A percentile compares a stretch with the other conserved stretches of the same genome.
These are phyloP conservation scores for Acanthochlamys bracteata DNA, from an alignment of 106 monocot species.

Conservation along the genomic window DNA sequence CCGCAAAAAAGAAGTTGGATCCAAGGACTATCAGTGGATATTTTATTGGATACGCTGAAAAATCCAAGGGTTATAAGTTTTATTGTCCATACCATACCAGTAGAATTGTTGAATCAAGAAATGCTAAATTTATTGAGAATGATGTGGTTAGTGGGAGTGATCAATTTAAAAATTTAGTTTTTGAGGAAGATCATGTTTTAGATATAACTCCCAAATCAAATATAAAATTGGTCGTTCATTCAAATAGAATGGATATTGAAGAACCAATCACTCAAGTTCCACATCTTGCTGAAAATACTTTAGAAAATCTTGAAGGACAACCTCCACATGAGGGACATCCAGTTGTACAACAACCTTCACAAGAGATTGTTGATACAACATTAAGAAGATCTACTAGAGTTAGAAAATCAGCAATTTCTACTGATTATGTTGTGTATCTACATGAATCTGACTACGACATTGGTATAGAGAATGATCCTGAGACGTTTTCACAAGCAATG, in stretches of 20 bases:
- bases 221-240: not conserved
- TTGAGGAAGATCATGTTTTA: not conserved
- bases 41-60: constrained; percentile 1
- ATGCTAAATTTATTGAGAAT: not conserved
- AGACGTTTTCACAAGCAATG: constrained; percentile 4
- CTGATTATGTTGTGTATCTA: constrained; percentile 5
- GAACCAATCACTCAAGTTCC: not conserved
- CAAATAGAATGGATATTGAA: not conserved
- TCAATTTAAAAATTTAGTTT: not conserved
- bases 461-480: not conserved
- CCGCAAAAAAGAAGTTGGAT: constrained; percentile 6
- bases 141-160: constrained; percentile 1
- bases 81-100: constrained; percentile 1
- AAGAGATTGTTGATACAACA: not conserved
- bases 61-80: constrained; percentile 1
- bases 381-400: not conserved
- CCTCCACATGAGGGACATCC: not conserved
- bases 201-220: not conserved
- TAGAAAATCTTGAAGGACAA: not conserved
- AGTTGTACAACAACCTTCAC: not conserved
- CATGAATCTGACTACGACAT: not conserved
- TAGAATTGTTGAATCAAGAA: not conserved
- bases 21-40: not conserved
- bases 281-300: not conserved
- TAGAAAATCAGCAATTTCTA: not conserved